A percentile compares a stretch with the other conserved stretches of the same genome.
Evolutionary conservation across 441 rosid species (phyloP).

Genomic region (Pelargonium myrrhifolium): DNA sequence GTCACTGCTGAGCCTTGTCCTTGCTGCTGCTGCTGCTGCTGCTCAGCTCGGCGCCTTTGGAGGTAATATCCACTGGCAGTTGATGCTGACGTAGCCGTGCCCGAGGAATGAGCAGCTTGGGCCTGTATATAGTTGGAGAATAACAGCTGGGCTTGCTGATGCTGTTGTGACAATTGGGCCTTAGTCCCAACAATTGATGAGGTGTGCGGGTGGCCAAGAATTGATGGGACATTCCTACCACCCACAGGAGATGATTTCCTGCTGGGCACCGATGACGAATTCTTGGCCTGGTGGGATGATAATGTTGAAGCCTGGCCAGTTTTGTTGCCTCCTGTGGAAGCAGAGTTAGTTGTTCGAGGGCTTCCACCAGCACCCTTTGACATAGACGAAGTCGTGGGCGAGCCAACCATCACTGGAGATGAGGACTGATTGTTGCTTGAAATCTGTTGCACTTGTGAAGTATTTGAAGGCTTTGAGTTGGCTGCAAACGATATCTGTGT

Average conservation of each 20-base stretch:
- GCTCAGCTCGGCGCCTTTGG: slow-evolving; percentile 59
- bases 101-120: slow-evolving; percentile 47
- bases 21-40: slow-evolving; percentile 34
- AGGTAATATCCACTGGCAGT: slow-evolving; percentile 46
- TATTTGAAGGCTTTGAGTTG: slow-evolving; percentile 47
- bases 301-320: slow-evolving; percentile 56
- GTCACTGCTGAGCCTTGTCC: slow-evolving; percentile 31
- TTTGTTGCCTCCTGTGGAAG: slow-evolving; percentile 46
- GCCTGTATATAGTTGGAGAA: slow-evolving; percentile 49
- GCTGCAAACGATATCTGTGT: slow-evolving; percentile 77
- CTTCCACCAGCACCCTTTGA: slow-evolving; percentile 87
- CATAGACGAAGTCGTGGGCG: slow-evolving; percentile 74
- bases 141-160: slow-evolving; percentile 44
- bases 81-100: slow-evolving; percentile 30
- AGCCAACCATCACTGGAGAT: slow-evolving; percentile 63
- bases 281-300: slow-evolving; percentile 63
- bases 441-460: slow-evolving; percentile 51
- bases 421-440: slow-evolving; percentile 44
- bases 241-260: slow-evolving; percentile 55
- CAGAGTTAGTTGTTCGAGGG: slow-evolving; percentile 64
- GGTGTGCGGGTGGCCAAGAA: slow-evolving; percentile 58
- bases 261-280: slow-evolving; percentile 39
- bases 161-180: slow-evolving; percentile 44
- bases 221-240: slow-evolving; percentile 54
- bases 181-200: slow-evolving; percentile 46